Base-by-base conservation (phyloP, 805 yeast genomes). In the Millerago galiae region DNA sequence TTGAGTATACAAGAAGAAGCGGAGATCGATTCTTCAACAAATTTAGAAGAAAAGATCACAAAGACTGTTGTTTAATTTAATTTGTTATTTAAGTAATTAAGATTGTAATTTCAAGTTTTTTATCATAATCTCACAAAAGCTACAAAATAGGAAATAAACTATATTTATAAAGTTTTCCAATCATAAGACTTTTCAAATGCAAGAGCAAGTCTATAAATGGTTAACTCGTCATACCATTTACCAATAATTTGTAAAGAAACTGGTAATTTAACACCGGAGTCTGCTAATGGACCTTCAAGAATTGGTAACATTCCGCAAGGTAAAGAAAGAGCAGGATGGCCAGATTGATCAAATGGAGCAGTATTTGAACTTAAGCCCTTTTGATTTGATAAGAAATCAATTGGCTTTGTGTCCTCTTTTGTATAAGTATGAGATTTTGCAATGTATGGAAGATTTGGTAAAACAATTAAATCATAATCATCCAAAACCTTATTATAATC, bases 271-370 rank as follows among this genome's bases (percentile, higher is more conserved):
- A n/a, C 30, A 7, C 40, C 40, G 5, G 40, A 16, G 14, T 37
- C 18, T 21, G 40, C 40, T 12, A 37, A 29, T 8, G 40, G 40
- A 5, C 40, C 40, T 30, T 37, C 34, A 8, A 37, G 17, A 14
- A 37, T 37, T 18, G 34, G 40, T n/a, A 37, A 24, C 40, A 37
- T 37, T 4, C 40, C 40, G 30, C 40, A 37, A 21, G 40, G 40
- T 21, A 37, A 24, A n/a, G 40, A 37, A 5, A 37, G 14, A 14
- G 40, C 40, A 10, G 40, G 40, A 14, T 37, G 40, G 1, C 40
- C 40, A 21, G 40, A 37, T 14, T 37, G 40, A 29, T 37, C 40
- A 37, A 37, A 37, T 29, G 40, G 40, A n/a, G 40, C 40, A 2
- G 40, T 37, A 9, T 37, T 37, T 9, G 40, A 37, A 30, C 34